phyloP scores from a whole-genome alignment of 2,329 filamentous ascomycete species.

The Pseudogymnoascus sp. region DNA sequence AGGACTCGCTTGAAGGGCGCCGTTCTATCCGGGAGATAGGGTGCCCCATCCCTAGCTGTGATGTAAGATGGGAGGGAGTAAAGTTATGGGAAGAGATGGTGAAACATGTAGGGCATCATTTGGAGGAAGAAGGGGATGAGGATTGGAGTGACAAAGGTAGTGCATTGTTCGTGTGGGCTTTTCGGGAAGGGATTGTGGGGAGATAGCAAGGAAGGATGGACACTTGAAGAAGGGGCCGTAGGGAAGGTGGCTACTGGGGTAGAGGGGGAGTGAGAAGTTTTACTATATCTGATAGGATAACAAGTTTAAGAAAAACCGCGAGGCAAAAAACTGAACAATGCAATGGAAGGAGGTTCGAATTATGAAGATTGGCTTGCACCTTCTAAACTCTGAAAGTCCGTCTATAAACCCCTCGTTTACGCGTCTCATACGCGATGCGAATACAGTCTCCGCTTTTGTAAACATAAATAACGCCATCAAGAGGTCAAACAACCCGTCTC shows the following conservation, averaged over 20 bases:
- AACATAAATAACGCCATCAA: background rate
- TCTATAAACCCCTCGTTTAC: background rate
- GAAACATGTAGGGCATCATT: conserved; percentile 79
- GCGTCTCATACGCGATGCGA: background rate
- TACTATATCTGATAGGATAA: too few relatives aligned
- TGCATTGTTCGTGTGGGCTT: background rate
- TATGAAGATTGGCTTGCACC: background rate
- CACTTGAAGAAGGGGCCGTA: background rate
- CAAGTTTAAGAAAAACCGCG: too few relatives aligned
- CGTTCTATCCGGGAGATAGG: conserved; percentile 48
- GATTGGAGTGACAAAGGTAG: background rate
- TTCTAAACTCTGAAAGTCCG: background rate
- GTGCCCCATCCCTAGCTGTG: conserved; percentile 59
- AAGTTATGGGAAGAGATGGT: conserved; percentile 73
- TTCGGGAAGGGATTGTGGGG: background rate
- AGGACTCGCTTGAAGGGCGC: conserved; percentile 40
- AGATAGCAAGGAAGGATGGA: background rate
- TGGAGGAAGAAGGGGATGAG: conserved; percentile 45
- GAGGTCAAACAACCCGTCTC: background rate
- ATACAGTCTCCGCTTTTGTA: background rate
- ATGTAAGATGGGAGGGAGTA: conserved; percentile 48
- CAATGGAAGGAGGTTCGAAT: background rate
- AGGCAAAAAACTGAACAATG: too few relatives aligned
- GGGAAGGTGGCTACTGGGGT: background rate
- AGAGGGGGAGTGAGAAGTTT: background rate